phyloP scores from a whole-genome alignment of 148 eudicot genomes.

The Vaccinium darrowii region DNA sequence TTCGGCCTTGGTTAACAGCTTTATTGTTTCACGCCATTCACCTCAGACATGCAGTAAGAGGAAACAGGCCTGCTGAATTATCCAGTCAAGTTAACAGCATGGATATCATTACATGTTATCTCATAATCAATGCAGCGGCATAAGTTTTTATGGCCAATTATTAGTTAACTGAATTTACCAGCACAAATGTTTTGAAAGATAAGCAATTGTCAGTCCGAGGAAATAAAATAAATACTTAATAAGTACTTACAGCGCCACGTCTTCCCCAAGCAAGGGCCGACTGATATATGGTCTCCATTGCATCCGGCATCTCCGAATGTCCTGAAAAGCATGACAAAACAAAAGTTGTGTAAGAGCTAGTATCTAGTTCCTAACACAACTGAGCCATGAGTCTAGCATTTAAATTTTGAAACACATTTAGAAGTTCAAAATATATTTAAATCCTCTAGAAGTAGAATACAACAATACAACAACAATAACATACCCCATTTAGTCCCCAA shows the following conservation, averaged over 20 bases:
- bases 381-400: conserved; percentile 4
- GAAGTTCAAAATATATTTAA: neutral
- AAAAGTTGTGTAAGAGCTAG: neutral
- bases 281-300: conserved; percentile 84
- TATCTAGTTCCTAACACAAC: neutral
- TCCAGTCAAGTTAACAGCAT: neutral
- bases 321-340: conserved; percentile 40
- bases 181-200: neutral
- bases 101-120: neutral
- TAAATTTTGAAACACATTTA: neutral
- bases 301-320: conserved; percentile 76
- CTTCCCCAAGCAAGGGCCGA: conserved; percentile 73
- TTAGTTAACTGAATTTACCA: neutral
- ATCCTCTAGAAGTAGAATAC: neutral
- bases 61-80: neutral
- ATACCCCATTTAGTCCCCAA: too few species aligned
- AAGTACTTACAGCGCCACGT: conserved; percentile 73
- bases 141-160: neutral
- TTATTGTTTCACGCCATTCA: neutral
- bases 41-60: conserved; percentile 2
- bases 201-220: neutral
- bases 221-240: conserved; percentile 36
- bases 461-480: too few species aligned
- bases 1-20: neutral
- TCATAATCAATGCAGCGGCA: neutral